Evolutionary conservation across 768 basidiomycete species (phyloP), one percentile per base, ranked within the genome.

Genomic region (Galerina marginata): DNA sequence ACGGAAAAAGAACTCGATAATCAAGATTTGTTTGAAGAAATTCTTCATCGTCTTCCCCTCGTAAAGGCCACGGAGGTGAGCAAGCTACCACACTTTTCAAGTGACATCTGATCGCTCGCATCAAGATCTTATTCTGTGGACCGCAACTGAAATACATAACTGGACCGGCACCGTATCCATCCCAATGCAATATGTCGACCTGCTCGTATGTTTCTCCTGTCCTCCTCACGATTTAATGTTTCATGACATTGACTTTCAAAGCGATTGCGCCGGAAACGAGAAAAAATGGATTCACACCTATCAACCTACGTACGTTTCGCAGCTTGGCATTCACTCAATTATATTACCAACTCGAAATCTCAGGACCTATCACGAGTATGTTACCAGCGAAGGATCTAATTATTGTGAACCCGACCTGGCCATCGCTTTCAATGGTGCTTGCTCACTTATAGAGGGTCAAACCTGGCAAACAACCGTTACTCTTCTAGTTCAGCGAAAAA

Each of bases 1-100:
- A 55, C 60, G 10, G 37, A 70, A 10, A 61, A 60, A 15, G 74
- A 77, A 48, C 36, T 72, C n/a, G 15, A 48, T 15, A 43, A 64
- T 46, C 61, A 60, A 2, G 43, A 58, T 9, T 45, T 70, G 0
- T 76, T 77, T 54, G 76, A 77, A 54, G 75, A 76, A 48, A 72
- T 76, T 26, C 48, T 77, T 9, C 75, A 77, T 56, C 69, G 75
- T 37, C 61, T 74, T n/a, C 76, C 75, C 1, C 56, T 61, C 37
- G 69, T 76, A 1, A 69, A 74, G 25, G 62, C 50, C 0, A 54
- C 76, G 29, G 68, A 67, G 63, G 75, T 75, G 59, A 29, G 20
- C n/a, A 25, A 46, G 37, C 2, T 2, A 39, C 47, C 23, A 37
- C 50, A 11, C 36, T 37, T 9, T 37, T 50, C 10, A 55, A 40